Percentiles rank a stretch among this genome's conserved stretches.
These are phyloP conservation scores for Symbiodinium pilosum DNA, from an alignment of 73 alveolate species.

Conservation along the genomic window DNA sequence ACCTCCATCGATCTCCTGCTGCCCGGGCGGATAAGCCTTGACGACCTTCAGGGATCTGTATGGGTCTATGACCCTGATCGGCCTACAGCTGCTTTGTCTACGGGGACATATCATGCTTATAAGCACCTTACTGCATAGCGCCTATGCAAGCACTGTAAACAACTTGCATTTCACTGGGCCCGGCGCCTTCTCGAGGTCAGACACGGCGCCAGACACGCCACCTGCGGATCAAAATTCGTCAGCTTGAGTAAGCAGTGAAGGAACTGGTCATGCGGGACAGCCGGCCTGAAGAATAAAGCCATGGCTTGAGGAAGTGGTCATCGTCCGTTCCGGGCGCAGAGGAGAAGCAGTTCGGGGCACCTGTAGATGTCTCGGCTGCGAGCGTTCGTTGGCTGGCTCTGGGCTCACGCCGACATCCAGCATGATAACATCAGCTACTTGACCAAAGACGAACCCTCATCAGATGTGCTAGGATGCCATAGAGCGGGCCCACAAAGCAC, in stretches of 20 bases:
- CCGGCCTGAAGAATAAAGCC: constrained; percentile 38
- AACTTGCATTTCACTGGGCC: neutral
- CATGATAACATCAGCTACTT: too few relatives aligned
- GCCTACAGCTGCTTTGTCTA: neutral
- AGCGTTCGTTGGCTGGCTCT: too few relatives aligned
- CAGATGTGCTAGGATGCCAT: too few relatives aligned
- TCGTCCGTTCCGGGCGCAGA: constrained; percentile 16
- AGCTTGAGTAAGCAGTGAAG: too few relatives aligned
- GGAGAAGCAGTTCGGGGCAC: constrained; percentile 58
- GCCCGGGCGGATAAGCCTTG: constrained; percentile 48
- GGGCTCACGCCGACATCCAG: too few relatives aligned
- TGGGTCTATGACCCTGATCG: neutral
- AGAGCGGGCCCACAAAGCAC: too few relatives aligned
- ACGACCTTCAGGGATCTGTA: neutral
- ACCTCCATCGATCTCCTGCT: constrained; percentile 81
- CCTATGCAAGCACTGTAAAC: neutral
- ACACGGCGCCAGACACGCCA: neutral
- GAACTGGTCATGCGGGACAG: neutral
- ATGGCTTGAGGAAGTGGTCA: constrained; percentile 59
- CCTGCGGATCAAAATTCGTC: neutral
- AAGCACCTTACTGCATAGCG: neutral
- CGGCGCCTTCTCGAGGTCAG: neutral
- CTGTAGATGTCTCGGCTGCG: too few relatives aligned
- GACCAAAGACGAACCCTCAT: too few relatives aligned
- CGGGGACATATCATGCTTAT: neutral